Percentiles rank a stretch among this genome's conserved stretches.
phyloP scores from a whole-genome alignment of 1,284 basidiomycete species.

The Rhodotorula glutinis region DNA sequence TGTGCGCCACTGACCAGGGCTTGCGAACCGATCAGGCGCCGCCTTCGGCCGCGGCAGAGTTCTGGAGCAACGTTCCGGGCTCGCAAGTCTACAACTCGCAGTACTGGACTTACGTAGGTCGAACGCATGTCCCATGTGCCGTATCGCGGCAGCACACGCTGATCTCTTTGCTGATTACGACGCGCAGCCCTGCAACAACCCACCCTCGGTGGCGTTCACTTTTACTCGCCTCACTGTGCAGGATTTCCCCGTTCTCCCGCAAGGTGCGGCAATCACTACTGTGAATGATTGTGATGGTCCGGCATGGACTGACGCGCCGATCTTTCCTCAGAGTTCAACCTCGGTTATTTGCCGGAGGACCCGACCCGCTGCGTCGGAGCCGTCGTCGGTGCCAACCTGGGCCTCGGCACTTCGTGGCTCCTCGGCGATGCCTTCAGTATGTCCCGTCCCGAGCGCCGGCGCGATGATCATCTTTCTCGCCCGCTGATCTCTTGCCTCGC shows the following conservation, averaged over 20 bases:
- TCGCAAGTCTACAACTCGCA: slow-evolving; percentile 3
- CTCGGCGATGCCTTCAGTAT: slow-evolving; percentile 25
- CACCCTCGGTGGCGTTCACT: slow-evolving; percentile 14
- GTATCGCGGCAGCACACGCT: not conserved
- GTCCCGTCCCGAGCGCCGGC: too few relatives aligned
- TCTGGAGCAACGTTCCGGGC: slow-evolving; percentile 25
- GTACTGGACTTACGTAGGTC: slow-evolving; percentile 23
- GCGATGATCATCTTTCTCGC: too few relatives aligned
- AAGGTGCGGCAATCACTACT: slow-evolving; percentile 19
- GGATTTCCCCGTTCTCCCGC: slow-evolving; percentile 4
- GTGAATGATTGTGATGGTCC: too few relatives aligned
- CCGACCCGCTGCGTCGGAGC: slow-evolving; percentile 24
- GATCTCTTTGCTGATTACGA: not conserved
- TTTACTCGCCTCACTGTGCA: slow-evolving; percentile 9
- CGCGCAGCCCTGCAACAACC: slow-evolving; percentile 22
- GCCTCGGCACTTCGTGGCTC: slow-evolving; percentile 18
- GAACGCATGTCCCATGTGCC: not conserved
- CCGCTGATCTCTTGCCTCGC: too few relatives aligned
- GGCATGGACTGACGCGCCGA: not conserved
- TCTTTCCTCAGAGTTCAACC: slow-evolving; percentile 24
- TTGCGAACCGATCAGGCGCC: slow-evolving; percentile 18
- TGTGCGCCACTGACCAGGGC: not conserved
- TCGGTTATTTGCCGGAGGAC: slow-evolving; percentile 20
- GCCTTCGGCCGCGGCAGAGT: slow-evolving; percentile 15
- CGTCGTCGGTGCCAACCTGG: slow-evolving; percentile 23